These are phyloP conservation scores for Gyromitra esculenta DNA, from an alignment of 2,329 filamentous ascomycete species.

Conservation along the genomic window DNA sequence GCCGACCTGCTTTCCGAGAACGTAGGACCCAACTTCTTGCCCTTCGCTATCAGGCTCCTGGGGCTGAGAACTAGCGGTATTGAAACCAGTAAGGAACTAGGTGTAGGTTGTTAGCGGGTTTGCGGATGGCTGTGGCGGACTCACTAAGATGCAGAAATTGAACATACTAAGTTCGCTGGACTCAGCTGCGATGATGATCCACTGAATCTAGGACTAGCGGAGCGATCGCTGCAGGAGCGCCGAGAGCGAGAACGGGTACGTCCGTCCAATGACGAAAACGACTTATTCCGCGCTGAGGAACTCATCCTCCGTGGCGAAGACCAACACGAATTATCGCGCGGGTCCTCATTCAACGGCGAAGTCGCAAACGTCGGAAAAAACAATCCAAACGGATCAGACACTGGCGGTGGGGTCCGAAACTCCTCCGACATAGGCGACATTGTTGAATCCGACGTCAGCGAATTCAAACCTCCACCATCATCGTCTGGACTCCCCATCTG, in stretches of 20 bases:
- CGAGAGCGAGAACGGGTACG: constrained; percentile 38
- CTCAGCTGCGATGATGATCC: constrained; percentile 44
- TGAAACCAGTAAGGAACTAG: constrained; percentile 52
- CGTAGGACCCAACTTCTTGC: constrained; percentile 73
- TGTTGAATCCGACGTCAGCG: constrained; percentile 56
- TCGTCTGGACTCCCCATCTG: constrained; percentile 20
- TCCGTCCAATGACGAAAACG: constrained; percentile 42
- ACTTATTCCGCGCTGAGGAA: constrained; percentile 42
- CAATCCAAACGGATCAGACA: constrained; percentile 45
- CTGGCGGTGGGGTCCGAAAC: constrained; percentile 51
- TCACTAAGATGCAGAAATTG: constrained; percentile 17
- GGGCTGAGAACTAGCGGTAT: constrained; percentile 32
- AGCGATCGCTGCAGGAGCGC: constrained; percentile 34
- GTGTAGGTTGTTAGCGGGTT: constrained; percentile 25
- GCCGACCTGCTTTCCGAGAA: constrained; percentile 73
- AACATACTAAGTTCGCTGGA: constrained; percentile 53
- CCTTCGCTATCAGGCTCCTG: constrained; percentile 72
- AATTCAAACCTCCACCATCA: constrained; percentile 51
- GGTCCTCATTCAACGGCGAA: constrained; percentile 45
- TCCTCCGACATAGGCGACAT: constrained; percentile 55
- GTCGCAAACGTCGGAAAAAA: constrained; percentile 38
- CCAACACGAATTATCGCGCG: constrained; percentile 40
- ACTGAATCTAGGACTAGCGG: constrained; percentile 41
- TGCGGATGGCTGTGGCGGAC: constrained; percentile 11
- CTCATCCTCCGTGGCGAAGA: constrained; percentile 38